Evolutionary conservation across 306 rosid genomes (phyloP).

Genomic region (Dalbergia cultrata): DNA sequence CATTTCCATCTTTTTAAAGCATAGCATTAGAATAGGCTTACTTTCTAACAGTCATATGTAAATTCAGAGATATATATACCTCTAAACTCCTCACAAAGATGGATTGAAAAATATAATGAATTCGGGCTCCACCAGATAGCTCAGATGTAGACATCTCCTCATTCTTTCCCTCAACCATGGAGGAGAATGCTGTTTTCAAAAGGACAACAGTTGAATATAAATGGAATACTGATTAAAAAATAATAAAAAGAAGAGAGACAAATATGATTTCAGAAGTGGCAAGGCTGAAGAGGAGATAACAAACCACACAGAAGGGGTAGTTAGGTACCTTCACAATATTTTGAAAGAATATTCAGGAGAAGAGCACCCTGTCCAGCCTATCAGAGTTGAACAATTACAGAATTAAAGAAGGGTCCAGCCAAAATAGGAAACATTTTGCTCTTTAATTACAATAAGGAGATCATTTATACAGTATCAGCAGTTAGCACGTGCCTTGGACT

Average conservation of each 20-base stretch:
- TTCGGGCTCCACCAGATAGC: constrained; percentile 95
- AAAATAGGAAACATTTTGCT: constrained; percentile 22
- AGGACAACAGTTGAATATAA: constrained; percentile 18
- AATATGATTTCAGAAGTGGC: background rate
- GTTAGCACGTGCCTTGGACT: constrained; percentile 75
- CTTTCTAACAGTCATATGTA: background rate
- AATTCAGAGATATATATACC: constrained; percentile 59
- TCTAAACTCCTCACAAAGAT: constrained; percentile 95
- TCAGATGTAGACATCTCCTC: constrained; percentile 97
- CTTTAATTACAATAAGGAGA: constrained; percentile 22
- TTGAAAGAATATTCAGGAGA: constrained; percentile 94
- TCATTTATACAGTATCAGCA: constrained; percentile 20
- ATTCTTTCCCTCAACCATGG: constrained; percentile 96
- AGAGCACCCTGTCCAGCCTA: constrained; percentile 99
- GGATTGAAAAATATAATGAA: constrained; percentile 92
- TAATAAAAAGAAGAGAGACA: background rate
- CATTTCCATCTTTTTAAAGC: constrained; percentile 25
- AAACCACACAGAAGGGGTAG: constrained; percentile 29
- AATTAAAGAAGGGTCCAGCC: constrained; percentile 15
- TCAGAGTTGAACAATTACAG: constrained; percentile 37
- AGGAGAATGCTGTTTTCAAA: constrained; percentile 82
- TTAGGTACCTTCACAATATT: constrained; percentile 85
- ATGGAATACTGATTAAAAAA: constrained; percentile 6
- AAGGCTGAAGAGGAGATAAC: constrained; percentile 31
- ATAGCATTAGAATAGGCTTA: background rate